Base-by-base conservation (phyloP, 129 eudicot species). In the Cynara cardunculus region DNA sequence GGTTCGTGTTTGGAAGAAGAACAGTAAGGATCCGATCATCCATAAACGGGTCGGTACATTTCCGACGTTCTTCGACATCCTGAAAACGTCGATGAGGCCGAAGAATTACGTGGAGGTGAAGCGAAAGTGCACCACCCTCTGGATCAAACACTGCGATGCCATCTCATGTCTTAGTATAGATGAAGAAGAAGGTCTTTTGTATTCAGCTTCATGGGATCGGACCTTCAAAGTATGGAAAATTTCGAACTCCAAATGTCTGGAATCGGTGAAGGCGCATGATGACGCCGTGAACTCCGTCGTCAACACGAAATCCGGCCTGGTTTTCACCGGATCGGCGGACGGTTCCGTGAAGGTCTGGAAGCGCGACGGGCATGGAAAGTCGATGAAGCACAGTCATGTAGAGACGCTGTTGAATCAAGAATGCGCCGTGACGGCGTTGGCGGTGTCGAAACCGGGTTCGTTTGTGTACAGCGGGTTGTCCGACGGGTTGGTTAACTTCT, bases 261-360 rank as follows among this genome's bases (percentile, higher is more conserved):
- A 95, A 66, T 95, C 99, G 0, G 92, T 94, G 0, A 86, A 85
- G 32, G 98, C 98, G 35, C 98, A 94, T 26, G 98, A 91, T 0
- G 98, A 94, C 22, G 98, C 98, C 0, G 97, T 94, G 0, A 95
- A 95, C 85, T 87, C 97, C 10, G 89, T 95, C n/a, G 94, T 95
- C 0, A 67, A 91, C 0, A 86, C 84, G 30, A 35, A 46, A 0
- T 89, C 85, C 7, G 91, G 91, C 0, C 6, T 92, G 66, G 93
- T 95, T 7, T 90, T 92, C 76, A 90, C 99, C 0, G 99, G 97
- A 0, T 95, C 97, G 0, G 97, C 99, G 0, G 99, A 95, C 64
- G 99, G 99, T 22, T 87, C 93, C 0, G 97, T 95, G 7, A 95
- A 95, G 53, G 99, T 90, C 0, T 95, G 99, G 99, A 87, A 72